phyloP scores from a whole-genome alignment of 2,329 filamentous ascomycete genomes.

The Epichloe brachyelytri region DNA sequence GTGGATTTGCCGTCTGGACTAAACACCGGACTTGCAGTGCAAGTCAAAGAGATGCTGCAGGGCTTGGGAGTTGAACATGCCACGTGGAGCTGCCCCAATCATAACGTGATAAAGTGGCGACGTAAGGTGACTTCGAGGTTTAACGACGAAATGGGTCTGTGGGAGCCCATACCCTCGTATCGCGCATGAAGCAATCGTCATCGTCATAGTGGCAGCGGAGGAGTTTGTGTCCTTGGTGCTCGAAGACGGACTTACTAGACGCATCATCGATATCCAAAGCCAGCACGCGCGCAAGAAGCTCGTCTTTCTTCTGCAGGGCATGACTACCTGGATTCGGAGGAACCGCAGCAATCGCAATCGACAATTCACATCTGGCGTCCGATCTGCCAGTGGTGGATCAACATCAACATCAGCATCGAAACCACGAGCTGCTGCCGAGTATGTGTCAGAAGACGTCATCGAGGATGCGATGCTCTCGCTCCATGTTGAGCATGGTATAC shows the following conservation, averaged over 20 bases:
- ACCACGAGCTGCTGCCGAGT: slow-evolving; percentile 24
- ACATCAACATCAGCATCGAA: slow-evolving; percentile 18
- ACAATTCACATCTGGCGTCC: slow-evolving; percentile 53
- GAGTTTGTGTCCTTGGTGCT: slow-evolving; percentile 52
- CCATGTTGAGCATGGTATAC: slow-evolving; percentile 51
- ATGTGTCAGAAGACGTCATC: slow-evolving; percentile 53
- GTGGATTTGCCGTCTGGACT: slow-evolving; percentile 52
- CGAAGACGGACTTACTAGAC: slow-evolving; percentile 39
- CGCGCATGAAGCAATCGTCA: slow-evolving; percentile 44
- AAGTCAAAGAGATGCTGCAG: slow-evolving; percentile 36
- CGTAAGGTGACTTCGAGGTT: slow-evolving; percentile 52
- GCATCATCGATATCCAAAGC: slow-evolving; percentile 42
- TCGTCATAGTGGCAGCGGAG: slow-evolving; percentile 48
- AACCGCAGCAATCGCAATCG: slow-evolving; percentile 55
- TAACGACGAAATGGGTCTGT: slow-evolving; percentile 46
- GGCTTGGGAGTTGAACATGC: slow-evolving; percentile 35
- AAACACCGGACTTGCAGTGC: slow-evolving; percentile 29
- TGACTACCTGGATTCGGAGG: slow-evolving; percentile 53
- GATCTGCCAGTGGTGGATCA: slow-evolving; percentile 23
- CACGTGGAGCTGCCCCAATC: slow-evolving; percentile 31
- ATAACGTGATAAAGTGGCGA: slow-evolving; percentile 52
- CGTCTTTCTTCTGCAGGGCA: slow-evolving; percentile 62
- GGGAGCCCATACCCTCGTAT: slow-evolving; percentile 49
- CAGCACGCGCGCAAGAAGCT: slow-evolving; percentile 39
- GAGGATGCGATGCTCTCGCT: slow-evolving; percentile 60